Evolutionary conservation across 495 filamentous ascomycete species (phyloP).

Genomic region (Tuber microsphaerosporum): DNA sequence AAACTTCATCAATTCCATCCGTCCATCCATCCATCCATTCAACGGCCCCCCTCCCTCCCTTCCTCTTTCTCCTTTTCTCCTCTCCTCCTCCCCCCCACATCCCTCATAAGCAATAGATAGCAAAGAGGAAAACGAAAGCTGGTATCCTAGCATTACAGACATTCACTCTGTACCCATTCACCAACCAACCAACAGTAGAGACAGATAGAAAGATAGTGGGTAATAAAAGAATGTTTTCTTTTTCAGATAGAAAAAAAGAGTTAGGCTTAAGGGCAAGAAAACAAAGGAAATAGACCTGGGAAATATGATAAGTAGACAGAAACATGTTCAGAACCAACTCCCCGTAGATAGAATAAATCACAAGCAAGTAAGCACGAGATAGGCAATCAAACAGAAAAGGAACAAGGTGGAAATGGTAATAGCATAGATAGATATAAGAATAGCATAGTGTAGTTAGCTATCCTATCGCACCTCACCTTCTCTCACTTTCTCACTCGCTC

Average conservation of each 20-base stretch:
- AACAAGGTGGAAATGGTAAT: not conserved
- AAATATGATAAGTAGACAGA: not conserved
- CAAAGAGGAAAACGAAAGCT: not conserved
- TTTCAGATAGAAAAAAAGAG: not conserved
- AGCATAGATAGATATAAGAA: not conserved
- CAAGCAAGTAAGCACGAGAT: not conserved
- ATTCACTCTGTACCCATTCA: not conserved
- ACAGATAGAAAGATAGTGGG: not conserved
- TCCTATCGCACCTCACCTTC: not conserved
- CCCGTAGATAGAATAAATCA: not conserved
- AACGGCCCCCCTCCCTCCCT: not conserved
- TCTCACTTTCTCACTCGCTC: not conserved
- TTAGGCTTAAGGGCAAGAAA: not conserved
- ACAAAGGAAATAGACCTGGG: not conserved
- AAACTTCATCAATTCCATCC: not conserved
- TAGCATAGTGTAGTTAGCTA: not conserved
- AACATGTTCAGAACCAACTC: not conserved
- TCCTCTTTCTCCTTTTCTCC: no score
- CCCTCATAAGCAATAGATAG: not conserved
- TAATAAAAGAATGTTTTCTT: not conserved
- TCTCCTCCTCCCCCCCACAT: no score
- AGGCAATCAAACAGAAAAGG: not conserved
- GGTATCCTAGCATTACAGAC: constrained; percentile 2
- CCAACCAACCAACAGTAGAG: not conserved
- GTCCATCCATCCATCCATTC: not conserved